Evolutionary conservation across 2,329 filamentous ascomycete species (phyloP), one percentile per base, ranked within the genome.

Genomic region (Mycosphaerella sp.): DNA sequence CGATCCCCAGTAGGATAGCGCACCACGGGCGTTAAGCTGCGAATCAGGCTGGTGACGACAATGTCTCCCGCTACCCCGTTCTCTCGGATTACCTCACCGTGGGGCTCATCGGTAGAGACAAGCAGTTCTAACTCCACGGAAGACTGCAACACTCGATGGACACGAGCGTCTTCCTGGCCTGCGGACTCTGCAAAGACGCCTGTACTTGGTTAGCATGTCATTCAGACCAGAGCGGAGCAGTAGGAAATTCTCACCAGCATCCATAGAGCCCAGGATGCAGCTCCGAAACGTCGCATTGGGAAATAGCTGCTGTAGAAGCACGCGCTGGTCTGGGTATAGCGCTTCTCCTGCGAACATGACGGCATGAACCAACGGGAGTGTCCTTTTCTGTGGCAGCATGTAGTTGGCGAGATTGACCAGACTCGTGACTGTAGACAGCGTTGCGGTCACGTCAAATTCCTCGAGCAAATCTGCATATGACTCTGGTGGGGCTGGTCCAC

Each of bases 141-240:
- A n/a, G 45, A 48, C n/a, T 38, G 32, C 23, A 48, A 29, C 34
- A 48, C 45, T 48, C 45, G 45, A 42, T 50, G 47, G 17, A 50
- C 39, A 14, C 47, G 36, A 6, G 47, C 39, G 34, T 50, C 47
- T 42, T 41, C 39, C 23, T 42, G 11, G 21, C 39, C 39, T 10
- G 47, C 47, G 7, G 45, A 48, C 23, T 48, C 45, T 38, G 32
- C 45, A 39, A 48, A 48, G 9, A 48, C 45, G 11, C 45, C 45
- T 48, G 14, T 34, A 14, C 32, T 12, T 32, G 23, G 10, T 46
- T 12, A 48, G 45, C 34, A 10, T 38, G 31, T 14, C 34, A 5
- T 17, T 42, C 12, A 23, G 4, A 6, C n/a, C 23, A 8, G 12
- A 39, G 3, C 17, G 8, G 14, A 17, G 38, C 23, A 23, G 11